Conservation (phyloP, 768 basidiomycete genomes). For the Lactarius sanguifluus region DNA sequence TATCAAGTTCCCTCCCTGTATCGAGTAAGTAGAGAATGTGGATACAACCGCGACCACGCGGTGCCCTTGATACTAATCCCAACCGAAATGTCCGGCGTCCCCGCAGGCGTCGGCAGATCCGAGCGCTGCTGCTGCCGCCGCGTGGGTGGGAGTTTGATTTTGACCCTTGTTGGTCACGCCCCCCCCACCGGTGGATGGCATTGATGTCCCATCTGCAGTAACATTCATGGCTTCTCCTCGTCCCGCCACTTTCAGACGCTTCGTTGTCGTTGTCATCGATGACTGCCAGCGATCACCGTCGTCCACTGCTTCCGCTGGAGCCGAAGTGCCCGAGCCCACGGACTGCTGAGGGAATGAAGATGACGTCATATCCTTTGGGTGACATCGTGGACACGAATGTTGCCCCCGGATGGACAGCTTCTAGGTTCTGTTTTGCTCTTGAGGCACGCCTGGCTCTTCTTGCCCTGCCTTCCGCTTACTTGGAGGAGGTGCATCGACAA, state of each 20-base stretch:
- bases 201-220: conserved; percentile 20
- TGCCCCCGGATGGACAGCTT: conserved; percentile 24
- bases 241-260: conserved; percentile 18
- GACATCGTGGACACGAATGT: conserved; percentile 13
- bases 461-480: conserved; percentile 6
- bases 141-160: conserved; percentile 9
- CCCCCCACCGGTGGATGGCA: neutral
- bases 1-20: conserved; percentile 21
- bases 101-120: neutral
- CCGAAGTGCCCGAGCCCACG: conserved; percentile 4
- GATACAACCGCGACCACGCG: conserved; percentile 16
- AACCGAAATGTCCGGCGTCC: neutral
- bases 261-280: neutral
- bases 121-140: neutral
- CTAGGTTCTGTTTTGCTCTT: neutral
- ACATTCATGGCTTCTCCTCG: conserved; percentile 19
- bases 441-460: neutral
- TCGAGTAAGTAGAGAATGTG: conserved; percentile 25
- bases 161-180: neutral
- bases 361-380: neutral
- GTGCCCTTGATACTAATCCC: conserved; percentile 29
- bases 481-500: neutral
- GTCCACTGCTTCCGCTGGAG: conserved; percentile 4
- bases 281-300: neutral
- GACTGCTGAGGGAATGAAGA: neutral